Conservation (phyloP, 352 stramenopile genomes). For the Phytophthora tubulina region DNA sequence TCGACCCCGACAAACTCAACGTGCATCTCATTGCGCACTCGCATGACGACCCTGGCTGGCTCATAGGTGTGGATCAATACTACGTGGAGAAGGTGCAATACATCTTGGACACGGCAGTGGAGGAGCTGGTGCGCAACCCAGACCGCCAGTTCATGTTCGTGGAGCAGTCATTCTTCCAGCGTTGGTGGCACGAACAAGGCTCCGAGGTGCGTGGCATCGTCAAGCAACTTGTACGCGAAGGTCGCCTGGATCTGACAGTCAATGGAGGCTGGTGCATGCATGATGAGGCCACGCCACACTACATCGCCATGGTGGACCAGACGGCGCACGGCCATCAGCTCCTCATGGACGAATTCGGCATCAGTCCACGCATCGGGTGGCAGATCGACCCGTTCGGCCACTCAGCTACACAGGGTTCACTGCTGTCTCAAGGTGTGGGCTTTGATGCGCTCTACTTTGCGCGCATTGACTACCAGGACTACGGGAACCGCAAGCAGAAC, state of each 20-base stretch:
- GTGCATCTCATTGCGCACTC: constrained; percentile 97
- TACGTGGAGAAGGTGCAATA: constrained; percentile 94
- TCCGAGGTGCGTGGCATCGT: constrained; percentile 76
- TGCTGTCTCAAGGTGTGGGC: constrained; percentile 92
- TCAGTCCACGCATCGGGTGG: constrained; percentile 96
- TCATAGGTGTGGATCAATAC: constrained; percentile 98
- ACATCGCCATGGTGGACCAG: constrained; percentile 98
- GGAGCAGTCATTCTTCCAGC: constrained; percentile 96
- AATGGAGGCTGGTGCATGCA: constrained; percentile 99
- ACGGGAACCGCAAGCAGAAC: constrained; percentile 85
- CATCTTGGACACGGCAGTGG: constrained; percentile 95
- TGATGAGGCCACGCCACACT: constrained; percentile 97
- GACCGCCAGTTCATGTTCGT: constrained; percentile 96
- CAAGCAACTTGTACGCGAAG: constrained; percentile 90
- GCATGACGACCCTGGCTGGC: constrained; percentile 96
- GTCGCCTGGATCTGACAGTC: constrained; percentile 93
- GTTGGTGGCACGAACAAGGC: constrained; percentile 95
- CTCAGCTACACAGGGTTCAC: constrained; percentile 91
- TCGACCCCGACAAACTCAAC: constrained; percentile 89
- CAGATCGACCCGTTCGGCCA: constrained; percentile 98
- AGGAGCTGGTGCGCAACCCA: constrained; percentile 89
- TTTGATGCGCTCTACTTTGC: constrained; percentile 98
- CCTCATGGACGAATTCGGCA: constrained; percentile 94
- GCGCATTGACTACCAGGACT: constrained; percentile 98
- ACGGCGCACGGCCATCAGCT: constrained; percentile 97